Percentiles rank a stretch among this genome's conserved stretches.
These are phyloP conservation scores for Verbascum thapsus DNA, from an alignment of 257 asterid species.

Conservation along the genomic window DNA sequence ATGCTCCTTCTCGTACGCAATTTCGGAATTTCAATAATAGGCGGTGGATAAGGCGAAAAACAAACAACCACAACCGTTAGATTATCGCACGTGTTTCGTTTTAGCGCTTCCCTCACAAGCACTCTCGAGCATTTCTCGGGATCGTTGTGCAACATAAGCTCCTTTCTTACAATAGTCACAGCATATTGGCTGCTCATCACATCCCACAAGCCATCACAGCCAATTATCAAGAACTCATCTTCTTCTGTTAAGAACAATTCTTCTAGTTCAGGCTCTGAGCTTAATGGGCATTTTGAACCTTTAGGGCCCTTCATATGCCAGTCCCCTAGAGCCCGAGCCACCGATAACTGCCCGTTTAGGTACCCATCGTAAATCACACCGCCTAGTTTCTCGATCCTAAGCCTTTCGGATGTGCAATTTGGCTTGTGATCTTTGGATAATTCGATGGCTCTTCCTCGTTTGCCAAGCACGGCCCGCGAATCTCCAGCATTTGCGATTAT, in stretches of 20 bases:
- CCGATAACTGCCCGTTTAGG: conserved; percentile 87
- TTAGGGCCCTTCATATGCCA: conserved; percentile 92
- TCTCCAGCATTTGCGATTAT: conserved; percentile 84
- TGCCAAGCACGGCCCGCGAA: conserved; percentile 86
- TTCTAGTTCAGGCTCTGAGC: conserved; percentile 79
- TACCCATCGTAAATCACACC: conserved; percentile 85
- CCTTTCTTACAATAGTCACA: conserved; percentile 78
- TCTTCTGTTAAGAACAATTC: conserved; percentile 66
- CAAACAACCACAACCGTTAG: conserved; percentile 52
- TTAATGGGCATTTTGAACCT: conserved; percentile 62
- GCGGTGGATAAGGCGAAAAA: conserved; percentile 52
- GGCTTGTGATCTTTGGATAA: conserved; percentile 87
- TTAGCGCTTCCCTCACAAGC: conserved; percentile 61
- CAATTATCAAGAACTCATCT: conserved; percentile 85
- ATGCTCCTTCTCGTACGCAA: conserved; percentile 56
- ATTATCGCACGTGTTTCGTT: conserved; percentile 51
- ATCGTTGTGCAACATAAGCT: conserved; percentile 78
- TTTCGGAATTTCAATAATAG: conserved; percentile 42
- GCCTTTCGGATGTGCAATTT: conserved; percentile 64
- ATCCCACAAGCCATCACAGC: conserved; percentile 92
- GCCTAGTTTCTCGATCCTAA: conserved; percentile 73
- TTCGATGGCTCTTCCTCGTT: conserved; percentile 79
- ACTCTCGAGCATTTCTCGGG: conserved; percentile 66
- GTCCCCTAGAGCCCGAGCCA: conserved; percentile 87
- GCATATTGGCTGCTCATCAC: conserved; percentile 94